These are phyloP conservation scores for Hygrophila difformis DNA, from an alignment of 257 asterid species.

Conservation along the genomic window DNA sequence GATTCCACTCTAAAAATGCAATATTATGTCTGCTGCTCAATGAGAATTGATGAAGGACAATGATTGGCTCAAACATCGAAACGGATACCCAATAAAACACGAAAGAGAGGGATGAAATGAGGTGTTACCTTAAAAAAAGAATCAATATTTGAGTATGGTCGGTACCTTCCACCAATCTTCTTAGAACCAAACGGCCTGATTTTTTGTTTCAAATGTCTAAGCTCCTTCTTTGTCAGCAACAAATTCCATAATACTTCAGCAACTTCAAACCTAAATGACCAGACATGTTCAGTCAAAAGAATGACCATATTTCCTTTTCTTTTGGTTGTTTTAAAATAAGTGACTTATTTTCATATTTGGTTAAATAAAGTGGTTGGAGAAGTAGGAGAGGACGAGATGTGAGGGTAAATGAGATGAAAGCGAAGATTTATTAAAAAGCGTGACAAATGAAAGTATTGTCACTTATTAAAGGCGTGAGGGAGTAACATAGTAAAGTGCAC, in stretches of 20 bases:
- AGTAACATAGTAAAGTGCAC: too few relatives aligned
- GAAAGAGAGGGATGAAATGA: not conserved
- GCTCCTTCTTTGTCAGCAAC: conserved; percentile 64
- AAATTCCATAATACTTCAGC: conserved; percentile 61
- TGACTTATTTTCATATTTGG: too few relatives aligned
- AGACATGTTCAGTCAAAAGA: not conserved
- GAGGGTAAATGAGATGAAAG: too few relatives aligned
- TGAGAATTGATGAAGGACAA: not conserved
- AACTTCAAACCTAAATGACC: conserved; percentile 53
- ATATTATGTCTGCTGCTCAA: not conserved
- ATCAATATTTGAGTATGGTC: conserved; percentile 90
- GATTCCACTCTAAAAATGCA: not conserved
- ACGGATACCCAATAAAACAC: not conserved
- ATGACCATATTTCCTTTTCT: too few relatives aligned
- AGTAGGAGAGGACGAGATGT: too few relatives aligned
- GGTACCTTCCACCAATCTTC: conserved; percentile 73
- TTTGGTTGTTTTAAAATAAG: too few relatives aligned
- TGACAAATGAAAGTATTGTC: too few relatives aligned
- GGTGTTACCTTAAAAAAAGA: conserved; percentile 70
- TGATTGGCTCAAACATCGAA: too few relatives aligned
- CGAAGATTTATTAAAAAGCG: too few relatives aligned
- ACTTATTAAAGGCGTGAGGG: too few relatives aligned
- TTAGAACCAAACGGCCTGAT: conserved; percentile 50
- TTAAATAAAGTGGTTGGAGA: too few relatives aligned
- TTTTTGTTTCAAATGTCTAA: conserved; percentile 46